Base-by-base conservation (phyloP, 331 rosid species). In the Malus hybrid region DNA sequence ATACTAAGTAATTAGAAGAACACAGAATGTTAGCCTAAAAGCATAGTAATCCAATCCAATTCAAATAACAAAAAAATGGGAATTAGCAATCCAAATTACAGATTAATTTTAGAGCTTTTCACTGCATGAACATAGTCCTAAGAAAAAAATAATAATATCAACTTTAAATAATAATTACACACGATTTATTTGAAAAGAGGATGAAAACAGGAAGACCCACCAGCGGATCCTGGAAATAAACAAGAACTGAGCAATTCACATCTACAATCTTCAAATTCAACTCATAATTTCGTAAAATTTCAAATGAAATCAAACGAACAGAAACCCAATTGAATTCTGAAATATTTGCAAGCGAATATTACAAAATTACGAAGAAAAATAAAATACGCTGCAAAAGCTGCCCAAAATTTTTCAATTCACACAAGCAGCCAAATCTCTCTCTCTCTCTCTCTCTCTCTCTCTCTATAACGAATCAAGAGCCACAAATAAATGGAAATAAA, bases 401-500 rank as follows among this genome's bases (percentile, higher is more conserved):
- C 59, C 71, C 67, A n/a, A 67, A 33, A 32, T 62, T 10, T 18
- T 29, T 46, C 64, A 63, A 73, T 77, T 82, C 85, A 82, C 57
- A 27, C 63, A 60, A 73, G 52, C 76, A 63, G 69, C 79, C 87
- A 83, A 88, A 69, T 34, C 10, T 36, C 10, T 32, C 34, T 66
- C 29, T 28, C 33, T 60, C 39, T 20, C 20, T 10, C 39, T 32
- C 34, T 66, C 29, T 28, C 33, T 60, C 39, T 20, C 20, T 10
- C 39, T 52, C 65, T 62, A 39, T 15, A 60, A 80, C 78, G 50
- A 77, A 29, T 39, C 69, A 79, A 86, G 5, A 57, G 59, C 86
- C 95, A 84, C 88, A 84, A 82, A 70, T 76, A 34, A 29, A 48
- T 57, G 66, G 24, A 69, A 52, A 22, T 54, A 16, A 73, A 39